phyloP scores from a whole-genome alignment of 805 yeast genomes.

The Barnettozyma sucrosica region DNA sequence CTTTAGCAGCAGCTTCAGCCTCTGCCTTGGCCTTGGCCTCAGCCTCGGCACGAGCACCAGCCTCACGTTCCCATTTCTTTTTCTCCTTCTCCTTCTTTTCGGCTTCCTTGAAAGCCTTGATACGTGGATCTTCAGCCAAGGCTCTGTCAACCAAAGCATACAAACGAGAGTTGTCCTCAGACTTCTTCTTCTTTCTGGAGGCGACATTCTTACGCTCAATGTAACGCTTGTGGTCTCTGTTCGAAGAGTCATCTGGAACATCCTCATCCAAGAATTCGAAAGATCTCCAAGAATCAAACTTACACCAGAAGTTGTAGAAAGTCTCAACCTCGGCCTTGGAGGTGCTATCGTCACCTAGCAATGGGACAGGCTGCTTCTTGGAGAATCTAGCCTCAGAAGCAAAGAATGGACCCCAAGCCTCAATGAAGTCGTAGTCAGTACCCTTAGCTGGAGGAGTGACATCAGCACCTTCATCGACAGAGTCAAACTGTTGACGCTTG shows the following conservation, averaged over 20 bases:
- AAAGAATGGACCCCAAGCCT: conserved; percentile 90
- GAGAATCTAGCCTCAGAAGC: conserved; percentile 90
- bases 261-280: conserved; percentile 98
- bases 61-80: conserved; percentile 96
- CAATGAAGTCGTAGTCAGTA: conserved; percentile 73
- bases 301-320: conserved; percentile 89
- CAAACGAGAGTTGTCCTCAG: conserved; percentile 90
- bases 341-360: conserved; percentile 61
- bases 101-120: conserved; percentile 84
- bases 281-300: conserved; percentile 96
- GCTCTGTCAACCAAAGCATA: conserved; percentile 86
- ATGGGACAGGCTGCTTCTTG: conserved; percentile 83
- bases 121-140: conserved; percentile 87
- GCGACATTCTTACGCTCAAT: conserved; percentile 96
- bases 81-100: conserved; percentile 93
- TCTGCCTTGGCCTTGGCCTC: conserved; percentile 85
- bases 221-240: conserved; percentile 99
- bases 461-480: conserved; percentile 86
- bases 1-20: conserved; percentile 81
- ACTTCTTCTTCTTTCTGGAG: conserved; percentile 94
- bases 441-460: conserved; percentile 71
- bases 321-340: conserved; percentile 76
- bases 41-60: conserved; percentile 95
- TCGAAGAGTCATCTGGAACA: conserved; percentile 97
- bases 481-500: conserved; percentile 91